phyloP scores from a whole-genome alignment of 108 stramenopile species.

The Fistulifera pelliculosa region DNA sequence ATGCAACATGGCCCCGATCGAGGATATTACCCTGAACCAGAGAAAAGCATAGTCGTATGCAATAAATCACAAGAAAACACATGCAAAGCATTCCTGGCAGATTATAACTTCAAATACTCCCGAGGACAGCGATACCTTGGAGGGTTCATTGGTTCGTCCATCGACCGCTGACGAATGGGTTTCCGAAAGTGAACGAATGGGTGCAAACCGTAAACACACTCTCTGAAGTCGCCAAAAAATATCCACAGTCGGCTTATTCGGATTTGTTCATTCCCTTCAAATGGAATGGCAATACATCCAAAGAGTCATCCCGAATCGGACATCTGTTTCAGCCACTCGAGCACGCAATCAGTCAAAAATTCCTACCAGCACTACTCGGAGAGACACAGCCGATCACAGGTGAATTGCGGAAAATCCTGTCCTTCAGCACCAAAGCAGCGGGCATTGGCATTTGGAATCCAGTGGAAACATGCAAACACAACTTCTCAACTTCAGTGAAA shows the following conservation, averaged over 20 bases:
- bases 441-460: not conserved
- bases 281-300: constrained; percentile 14
- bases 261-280: constrained; percentile 15
- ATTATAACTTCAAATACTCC: constrained; percentile 3
- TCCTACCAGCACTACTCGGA: too few relatives aligned
- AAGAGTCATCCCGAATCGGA: not conserved
- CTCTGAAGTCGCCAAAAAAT: constrained; percentile 6
- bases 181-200: constrained; percentile 7
- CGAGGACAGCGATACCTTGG: constrained; percentile 8
- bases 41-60: constrained; percentile 2
- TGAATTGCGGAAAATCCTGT: too few relatives aligned
- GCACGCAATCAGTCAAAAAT: too few relatives aligned
- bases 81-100: not conserved
- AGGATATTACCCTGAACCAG: constrained; percentile 15
- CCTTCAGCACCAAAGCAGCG: not conserved
- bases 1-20: not conserved
- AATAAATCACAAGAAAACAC: not conserved
- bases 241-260: constrained; percentile 14
- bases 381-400: too few relatives aligned
- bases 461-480: not conserved
- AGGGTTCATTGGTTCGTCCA: constrained; percentile 6
- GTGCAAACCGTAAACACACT: constrained; percentile 3
- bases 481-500: too few relatives aligned
- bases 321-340: too few relatives aligned
- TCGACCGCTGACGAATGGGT: constrained; percentile 3